Conservation (phyloP, 2,329 filamentous ascomycete species). For the Karstenula rhodostoma region DNA sequence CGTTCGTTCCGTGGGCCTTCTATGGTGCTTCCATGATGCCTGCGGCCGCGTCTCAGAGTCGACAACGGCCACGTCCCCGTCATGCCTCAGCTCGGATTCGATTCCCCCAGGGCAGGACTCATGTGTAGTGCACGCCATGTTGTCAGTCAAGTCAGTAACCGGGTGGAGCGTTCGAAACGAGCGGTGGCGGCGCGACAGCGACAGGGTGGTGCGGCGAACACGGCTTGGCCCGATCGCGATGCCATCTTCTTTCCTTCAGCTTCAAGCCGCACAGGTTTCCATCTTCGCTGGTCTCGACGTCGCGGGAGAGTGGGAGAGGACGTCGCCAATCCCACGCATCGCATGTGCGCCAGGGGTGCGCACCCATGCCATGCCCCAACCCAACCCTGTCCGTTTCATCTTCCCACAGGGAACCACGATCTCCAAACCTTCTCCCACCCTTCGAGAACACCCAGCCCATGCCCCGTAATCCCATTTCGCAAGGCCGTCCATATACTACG, state of each 20-base stretch:
- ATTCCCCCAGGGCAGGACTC: neutral
- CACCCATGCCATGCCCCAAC: constrained; percentile 10
- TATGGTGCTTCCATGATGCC: constrained; percentile 6
- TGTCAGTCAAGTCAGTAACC: neutral
- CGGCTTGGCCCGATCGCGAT: neutral
- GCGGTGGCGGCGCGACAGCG: neutral
- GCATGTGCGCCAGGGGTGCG: neutral
- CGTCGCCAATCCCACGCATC: neutral
- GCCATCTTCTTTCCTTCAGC: neutral
- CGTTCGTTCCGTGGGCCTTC: constrained; percentile 10
- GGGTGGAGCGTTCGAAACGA: neutral
- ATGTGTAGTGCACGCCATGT: neutral
- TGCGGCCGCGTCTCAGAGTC: constrained; percentile 2
- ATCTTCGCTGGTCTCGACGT: neutral
- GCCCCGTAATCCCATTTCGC: neutral
- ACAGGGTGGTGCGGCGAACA: neutral
- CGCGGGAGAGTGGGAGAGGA: too few relatives aligned
- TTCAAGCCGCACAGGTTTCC: neutral
- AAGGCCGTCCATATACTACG: neutral
- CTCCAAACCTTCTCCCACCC: constrained; percentile 5
- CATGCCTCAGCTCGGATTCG: neutral
- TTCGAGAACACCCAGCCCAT: constrained; percentile 7
- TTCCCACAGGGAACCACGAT: neutral
- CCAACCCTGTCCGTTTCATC: neutral
- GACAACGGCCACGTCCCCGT: neutral